Conservation (phyloP, 345 rosid species). For the Aquilaria yunnanensis region DNA sequence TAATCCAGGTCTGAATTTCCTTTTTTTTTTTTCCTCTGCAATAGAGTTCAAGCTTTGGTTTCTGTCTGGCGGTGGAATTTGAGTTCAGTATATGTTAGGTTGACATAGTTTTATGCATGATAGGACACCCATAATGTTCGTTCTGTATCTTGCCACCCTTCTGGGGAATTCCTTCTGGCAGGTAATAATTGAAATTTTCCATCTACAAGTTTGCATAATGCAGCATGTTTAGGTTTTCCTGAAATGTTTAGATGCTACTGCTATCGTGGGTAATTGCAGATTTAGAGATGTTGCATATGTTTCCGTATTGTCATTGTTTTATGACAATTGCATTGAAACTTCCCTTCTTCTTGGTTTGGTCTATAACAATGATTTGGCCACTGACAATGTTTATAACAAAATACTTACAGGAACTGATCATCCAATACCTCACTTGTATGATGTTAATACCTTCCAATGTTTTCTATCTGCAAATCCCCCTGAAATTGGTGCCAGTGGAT, state of each 20-base stretch:
- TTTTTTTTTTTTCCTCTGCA: background rate
- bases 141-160: slow-evolving; percentile 80
- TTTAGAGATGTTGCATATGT: too few relatives aligned
- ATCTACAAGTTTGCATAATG: too few relatives aligned
- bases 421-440: slow-evolving; percentile 71
- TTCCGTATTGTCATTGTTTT: too few relatives aligned
- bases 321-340: too few relatives aligned
- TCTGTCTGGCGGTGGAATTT: slow-evolving; percentile 4
- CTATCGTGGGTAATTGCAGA: too few relatives aligned
- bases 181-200: slow-evolving; percentile 27
- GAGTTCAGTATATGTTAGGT: background rate
- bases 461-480: slow-evolving; percentile 56
- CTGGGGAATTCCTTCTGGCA: slow-evolving; percentile 73
- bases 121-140: slow-evolving; percentile 87
- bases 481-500: slow-evolving; percentile 54
- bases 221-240: too few relatives aligned
- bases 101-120: slow-evolving; percentile 10
- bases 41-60: slow-evolving; percentile 2
- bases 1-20: slow-evolving; percentile 56
- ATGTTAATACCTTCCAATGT: slow-evolving; percentile 73
- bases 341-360: background rate
- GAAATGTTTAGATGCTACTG: too few relatives aligned
- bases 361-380: slow-evolving; percentile 4
- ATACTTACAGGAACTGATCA: slow-evolving; percentile 71
- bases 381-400: slow-evolving; percentile 14